phyloP scores from a whole-genome alignment of 164 flowering plant species.

The Vitis amurensis region DNA sequence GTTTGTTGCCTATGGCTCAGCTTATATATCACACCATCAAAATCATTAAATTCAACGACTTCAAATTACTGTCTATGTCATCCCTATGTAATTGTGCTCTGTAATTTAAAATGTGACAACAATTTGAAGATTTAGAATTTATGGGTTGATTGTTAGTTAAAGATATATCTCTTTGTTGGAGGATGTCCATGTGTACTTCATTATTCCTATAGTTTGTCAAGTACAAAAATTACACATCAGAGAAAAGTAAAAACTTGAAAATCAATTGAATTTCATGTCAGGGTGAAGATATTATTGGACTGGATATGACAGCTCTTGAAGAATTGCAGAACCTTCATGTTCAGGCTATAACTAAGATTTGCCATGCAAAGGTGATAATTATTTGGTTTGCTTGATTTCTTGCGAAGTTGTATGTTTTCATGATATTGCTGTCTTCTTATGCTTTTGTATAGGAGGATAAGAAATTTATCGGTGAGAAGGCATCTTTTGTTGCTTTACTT shows the following conservation, averaged over 20 bases:
- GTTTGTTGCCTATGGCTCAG: not conserved
- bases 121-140: no score
- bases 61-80: no score
- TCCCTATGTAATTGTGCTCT: no score
- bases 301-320: conserved; percentile 49
- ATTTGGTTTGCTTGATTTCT: not conserved
- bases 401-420: not conserved
- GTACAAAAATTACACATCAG: not conserved
- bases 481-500: not conserved
- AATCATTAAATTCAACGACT: not conserved
- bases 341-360: conserved; percentile 69
- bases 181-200: not conserved
- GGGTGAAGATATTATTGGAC: conserved; percentile 52
- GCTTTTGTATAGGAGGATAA: not conserved
- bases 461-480: no score
- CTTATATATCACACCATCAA: not conserved
- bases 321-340: conserved; percentile 67
- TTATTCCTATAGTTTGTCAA: not conserved
- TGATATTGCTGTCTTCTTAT: not conserved
- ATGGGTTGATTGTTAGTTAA: no score
- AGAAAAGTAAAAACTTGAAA: not conserved
- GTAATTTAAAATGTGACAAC: no score
- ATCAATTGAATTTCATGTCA: conserved; percentile 16
- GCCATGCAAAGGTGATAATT: conserved; percentile 57
- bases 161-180: not conserved